Evolutionary conservation across 202 grass and related monocot species (phyloP), one percentile per base, ranked within the genome.

Genomic region (Dendrocalamus latiflorus): DNA sequence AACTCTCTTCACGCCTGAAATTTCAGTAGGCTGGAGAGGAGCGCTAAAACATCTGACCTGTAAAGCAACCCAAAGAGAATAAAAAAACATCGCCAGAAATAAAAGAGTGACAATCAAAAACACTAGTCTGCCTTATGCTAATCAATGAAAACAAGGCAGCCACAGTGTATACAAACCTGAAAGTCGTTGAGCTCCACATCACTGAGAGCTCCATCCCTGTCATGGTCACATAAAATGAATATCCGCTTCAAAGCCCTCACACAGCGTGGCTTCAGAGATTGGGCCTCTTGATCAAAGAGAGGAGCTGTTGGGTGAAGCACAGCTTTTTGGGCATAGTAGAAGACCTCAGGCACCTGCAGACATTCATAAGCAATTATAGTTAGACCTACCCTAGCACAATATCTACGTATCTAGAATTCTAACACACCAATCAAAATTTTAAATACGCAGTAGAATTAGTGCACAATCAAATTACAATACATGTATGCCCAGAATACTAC

Each of bases 241-340:
- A 98, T 98, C 65, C 95, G 76, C 66, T 98, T 98, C 66, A 98
- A 80, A 64, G 95, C 95, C 79, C 91, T 90, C 42, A 95, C 91
- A 77, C 95, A 98, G 6, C 93, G 95, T 76, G 93, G 93, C 70
- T 98, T 95, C 59, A 98, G 65, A 76, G 93, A 90, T 64, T 98
- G 93, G 1, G 83, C 83, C 81, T 95, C 95, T 86, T 98, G 93
- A 83, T 98, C 95, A 85, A 98, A 98, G 1, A 95, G 89, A 13
- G 95, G 95, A 22, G 95, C 93, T 50, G 93, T 98, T 16, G 95
- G 95, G 79, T 98, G 93, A 80, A 98, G 86, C 51, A 98, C 96
- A 39, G 96, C 93, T 74, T 98, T 98, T 47, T 95, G 91, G 70
- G 96, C 96, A 86, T 98, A 98, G 66, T 95, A 95, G 77, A 98